Conservation (phyloP, 2,329 filamentous ascomycete species). For the Penicillium janthinellum region DNA sequence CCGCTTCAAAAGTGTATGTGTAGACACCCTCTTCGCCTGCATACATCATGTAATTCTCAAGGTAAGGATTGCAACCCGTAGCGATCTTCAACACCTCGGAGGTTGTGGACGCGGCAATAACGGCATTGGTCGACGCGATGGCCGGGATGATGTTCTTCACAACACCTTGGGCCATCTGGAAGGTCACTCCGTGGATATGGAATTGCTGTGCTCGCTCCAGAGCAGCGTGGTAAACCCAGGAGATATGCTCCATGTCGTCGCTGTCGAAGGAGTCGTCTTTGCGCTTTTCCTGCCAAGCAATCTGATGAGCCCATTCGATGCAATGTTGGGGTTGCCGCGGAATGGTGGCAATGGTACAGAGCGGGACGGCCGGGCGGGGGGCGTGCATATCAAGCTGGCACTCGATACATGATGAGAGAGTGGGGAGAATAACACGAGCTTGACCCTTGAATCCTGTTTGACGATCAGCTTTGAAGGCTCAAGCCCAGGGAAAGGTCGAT, state of each 20-base stretch:
- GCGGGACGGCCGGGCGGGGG: constrained; percentile 91
- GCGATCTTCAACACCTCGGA: constrained; percentile 96
- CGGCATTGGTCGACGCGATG: constrained; percentile 96
- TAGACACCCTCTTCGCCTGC: constrained; percentile 94
- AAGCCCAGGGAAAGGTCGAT: neutral
- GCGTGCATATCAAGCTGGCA: constrained; percentile 99
- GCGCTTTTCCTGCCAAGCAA: constrained; percentile 89
- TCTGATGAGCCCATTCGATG: constrained; percentile 98
- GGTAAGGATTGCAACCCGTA: constrained; percentile 75
- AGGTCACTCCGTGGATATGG: constrained; percentile 88
- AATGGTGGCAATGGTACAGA: constrained; percentile 95
- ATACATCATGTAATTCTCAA: constrained; percentile 99
- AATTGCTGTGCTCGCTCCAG: constrained; percentile 81
- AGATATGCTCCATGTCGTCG: constrained; percentile 94
- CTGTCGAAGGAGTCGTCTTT: constrained; percentile 86
- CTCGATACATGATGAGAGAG: constrained; percentile 93
- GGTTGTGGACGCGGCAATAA: constrained; percentile 92
- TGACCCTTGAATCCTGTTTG: constrained; percentile 87
- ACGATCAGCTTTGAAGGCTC: constrained; percentile 1
- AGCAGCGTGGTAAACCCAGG: constrained; percentile 91
- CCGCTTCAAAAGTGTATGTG: constrained; percentile 94
- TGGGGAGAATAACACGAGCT: constrained; percentile 86
- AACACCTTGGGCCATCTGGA: constrained; percentile 92
- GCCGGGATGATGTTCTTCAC: constrained; percentile 99
- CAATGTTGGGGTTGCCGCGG: constrained; percentile 97